These are phyloP conservation scores for Pichia paraexigua DNA, from an alignment of 805 yeast species.

Conservation along the genomic window DNA sequence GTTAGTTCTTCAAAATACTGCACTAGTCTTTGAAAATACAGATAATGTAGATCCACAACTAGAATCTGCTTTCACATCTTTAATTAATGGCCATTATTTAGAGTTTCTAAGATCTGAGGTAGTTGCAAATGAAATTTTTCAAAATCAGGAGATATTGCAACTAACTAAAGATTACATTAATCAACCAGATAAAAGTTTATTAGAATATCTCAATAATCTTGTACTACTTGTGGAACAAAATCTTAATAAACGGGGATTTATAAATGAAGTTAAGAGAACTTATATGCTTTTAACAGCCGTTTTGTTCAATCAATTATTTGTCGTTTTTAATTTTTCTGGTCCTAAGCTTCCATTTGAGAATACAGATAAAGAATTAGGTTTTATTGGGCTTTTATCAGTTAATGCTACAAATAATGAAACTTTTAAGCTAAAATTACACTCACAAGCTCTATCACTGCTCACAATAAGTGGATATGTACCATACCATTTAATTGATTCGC, in stretches of 20 bases:
- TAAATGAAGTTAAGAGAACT: background rate
- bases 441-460: slow-evolving; percentile 10
- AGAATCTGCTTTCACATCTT: background rate
- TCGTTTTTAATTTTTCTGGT: slow-evolving; percentile 78
- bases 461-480: slow-evolving; percentile 53
- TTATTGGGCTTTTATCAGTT: slow-evolving; percentile 15
- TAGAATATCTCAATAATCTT: background rate
- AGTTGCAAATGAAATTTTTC: slow-evolving; percentile 12
- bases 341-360: slow-evolving; percentile 44
- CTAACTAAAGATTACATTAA: slow-evolving; percentile 4
- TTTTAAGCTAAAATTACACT: slow-evolving; percentile 13
- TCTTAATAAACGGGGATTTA: background rate
- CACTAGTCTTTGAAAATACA: slow-evolving; percentile 1
- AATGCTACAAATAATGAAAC: slow-evolving; percentile 16
- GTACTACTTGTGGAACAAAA: background rate
- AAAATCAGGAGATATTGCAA: slow-evolving; percentile 4
- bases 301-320: slow-evolving; percentile 55
- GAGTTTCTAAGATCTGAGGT: slow-evolving; percentile 11
- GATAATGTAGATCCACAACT: background rate
- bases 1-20: slow-evolving; percentile 15
- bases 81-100: slow-evolving; percentile 25
- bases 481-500: slow-evolving; percentile 49
- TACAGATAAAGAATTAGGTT: slow-evolving; percentile 8
- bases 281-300: slow-evolving; percentile 39
- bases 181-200: background rate